Conservation (phyloP, 495 filamentous ascomycete species). For the Penicillium herquei region DNA sequence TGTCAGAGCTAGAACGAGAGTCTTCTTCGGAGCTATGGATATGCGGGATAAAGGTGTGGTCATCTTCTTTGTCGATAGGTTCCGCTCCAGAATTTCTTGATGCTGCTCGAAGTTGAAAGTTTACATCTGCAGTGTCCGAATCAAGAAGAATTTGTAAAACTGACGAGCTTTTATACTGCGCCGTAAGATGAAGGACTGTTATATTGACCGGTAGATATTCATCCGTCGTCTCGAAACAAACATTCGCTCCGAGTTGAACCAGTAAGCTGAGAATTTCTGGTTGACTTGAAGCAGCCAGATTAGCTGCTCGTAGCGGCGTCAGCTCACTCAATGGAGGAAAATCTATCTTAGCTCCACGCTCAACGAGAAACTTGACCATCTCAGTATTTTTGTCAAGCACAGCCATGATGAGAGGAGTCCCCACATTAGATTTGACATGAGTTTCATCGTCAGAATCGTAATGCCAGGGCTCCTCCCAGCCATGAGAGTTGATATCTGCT, state of each 20-base stretch:
- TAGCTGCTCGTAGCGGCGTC: slow-evolving; percentile 1
- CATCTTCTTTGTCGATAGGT: background rate
- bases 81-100: background rate
- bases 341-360: slow-evolving; percentile 5
- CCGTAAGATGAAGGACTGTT: slow-evolving; percentile 1
- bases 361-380: slow-evolving; percentile 4
- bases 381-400: background rate
- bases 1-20: background rate
- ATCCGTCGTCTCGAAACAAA: slow-evolving; percentile 1
- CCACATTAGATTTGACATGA: slow-evolving; percentile 1
- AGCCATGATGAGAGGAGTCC: slow-evolving; percentile 7
- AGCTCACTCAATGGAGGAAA: background rate
- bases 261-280: slow-evolving; percentile 1
- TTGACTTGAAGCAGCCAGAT: background rate
- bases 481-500: slow-evolving; percentile 5
- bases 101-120: slow-evolving; percentile 2
- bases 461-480: slow-evolving; percentile 5
- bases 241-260: slow-evolving; percentile 1
- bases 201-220: background rate
- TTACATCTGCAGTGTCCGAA: slow-evolving; percentile 6
- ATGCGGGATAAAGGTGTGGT: background rate
- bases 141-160: slow-evolving; percentile 2
- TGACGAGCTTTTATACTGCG: background rate
- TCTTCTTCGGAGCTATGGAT: background rate
- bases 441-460: background rate